These are phyloP conservation scores for Prillingera fragicola DNA, from an alignment of 1,284 basidiomycete genomes.

Conservation along the genomic window DNA sequence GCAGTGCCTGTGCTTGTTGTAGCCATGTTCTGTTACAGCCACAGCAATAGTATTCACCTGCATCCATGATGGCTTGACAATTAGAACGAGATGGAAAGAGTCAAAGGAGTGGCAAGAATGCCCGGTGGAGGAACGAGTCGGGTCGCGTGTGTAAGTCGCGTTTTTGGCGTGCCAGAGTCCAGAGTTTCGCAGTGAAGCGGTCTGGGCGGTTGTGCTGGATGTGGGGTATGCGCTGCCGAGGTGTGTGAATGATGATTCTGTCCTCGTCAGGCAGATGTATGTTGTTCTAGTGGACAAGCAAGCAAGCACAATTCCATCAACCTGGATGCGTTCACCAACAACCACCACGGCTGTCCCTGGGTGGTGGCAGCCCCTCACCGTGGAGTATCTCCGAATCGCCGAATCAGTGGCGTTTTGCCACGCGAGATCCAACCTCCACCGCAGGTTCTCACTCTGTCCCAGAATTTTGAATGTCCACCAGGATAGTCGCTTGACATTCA, in stretches of 20 bases:
- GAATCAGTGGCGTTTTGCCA: no score
- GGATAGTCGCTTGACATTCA: no score
- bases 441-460: not conserved
- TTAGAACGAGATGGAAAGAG: not conserved
- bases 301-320: no score
- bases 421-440: not conserved
- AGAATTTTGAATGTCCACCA: no score
- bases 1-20: conserved; percentile 22
- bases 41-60: conserved; percentile 40
- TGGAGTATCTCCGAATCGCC: conserved; percentile 3
- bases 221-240: no score
- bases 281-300: no score
- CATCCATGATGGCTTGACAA: conserved; percentile 30
- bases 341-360: not conserved
- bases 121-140: not conserved
- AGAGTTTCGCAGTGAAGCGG: conserved; percentile 6
- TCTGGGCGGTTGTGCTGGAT: conserved; percentile 5
- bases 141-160: not conserved
- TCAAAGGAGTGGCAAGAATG: not conserved
- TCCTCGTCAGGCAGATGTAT: no score
- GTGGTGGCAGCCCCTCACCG: no score
- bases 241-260: not conserved
- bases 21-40: conserved; percentile 12
- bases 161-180: not conserved
- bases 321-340: no score